Evolutionary conservation across 2,329 filamentous ascomycete genomes (phyloP), one percentile per base, ranked within the genome.

Genomic region (Talaromyces pinophilus): DNA sequence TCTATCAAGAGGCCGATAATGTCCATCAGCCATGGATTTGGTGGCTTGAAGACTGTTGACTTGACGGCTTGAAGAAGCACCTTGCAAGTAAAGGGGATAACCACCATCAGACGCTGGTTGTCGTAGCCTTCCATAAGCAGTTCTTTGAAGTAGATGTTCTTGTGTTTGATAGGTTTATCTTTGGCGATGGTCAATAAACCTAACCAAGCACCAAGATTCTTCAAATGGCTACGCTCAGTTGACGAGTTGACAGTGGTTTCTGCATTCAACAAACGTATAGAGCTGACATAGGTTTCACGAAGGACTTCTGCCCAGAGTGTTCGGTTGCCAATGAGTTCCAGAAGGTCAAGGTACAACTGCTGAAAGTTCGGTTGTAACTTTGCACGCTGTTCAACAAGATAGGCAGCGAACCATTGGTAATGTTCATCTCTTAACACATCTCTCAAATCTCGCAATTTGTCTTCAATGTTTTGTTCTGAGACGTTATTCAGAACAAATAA

Each of bases 291-390:
- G 0, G 95, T 98, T 80, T 98, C 93, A 59, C 94, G 87, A 38
- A 98, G 82, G n/a, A 98, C 90, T 76, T 98, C 93, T 2, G 88
- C 85, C 90, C 92, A 97, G 1, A 99, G 82, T 10, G 85, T 80
- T 74, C 87, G 90, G 75, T 95, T 88, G 71, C 92, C 87, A 71
- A 98, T 92, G 40, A 93, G 86, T 65, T 90, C 90, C 67, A 99
- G 86, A 62, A 99, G 86, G 72, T 97, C 92, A 60, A 98, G 86
- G 76, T 99, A 99, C 25, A 99, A 87, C 67, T 91, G 86, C 72
- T 99, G 95, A 74, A 96, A 98, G 77, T 99, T 99, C 5, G 94
- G 93, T 76, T 99, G 94, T 83, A 97, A 90, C 79, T 97, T 98
- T 38, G 94, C 96, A 55, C 96, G 92, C 76, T 97, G 92, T 74